phyloP scores from a whole-genome alignment of 1,139 yeast species.

The Pneumocystis murina region DNA sequence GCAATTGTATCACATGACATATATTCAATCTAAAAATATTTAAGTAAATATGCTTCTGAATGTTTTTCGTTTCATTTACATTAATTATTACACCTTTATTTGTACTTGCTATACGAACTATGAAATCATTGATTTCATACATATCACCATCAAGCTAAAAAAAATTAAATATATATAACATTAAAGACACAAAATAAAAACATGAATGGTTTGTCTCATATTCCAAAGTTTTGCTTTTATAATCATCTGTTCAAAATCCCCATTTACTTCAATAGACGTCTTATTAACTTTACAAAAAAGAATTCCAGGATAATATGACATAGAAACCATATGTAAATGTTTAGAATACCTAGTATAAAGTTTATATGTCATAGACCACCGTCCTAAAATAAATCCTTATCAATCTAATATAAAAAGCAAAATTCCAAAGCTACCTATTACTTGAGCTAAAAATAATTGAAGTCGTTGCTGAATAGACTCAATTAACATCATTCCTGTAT shows the following conservation, averaged over 20 bases:
- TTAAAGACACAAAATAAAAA: not conserved
- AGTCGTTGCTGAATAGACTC: not conserved
- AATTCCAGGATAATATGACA: not conserved
- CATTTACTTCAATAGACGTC: not conserved
- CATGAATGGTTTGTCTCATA: not conserved
- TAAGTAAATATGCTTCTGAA: not conserved
- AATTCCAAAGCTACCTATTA: not conserved
- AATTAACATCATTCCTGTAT: not conserved
- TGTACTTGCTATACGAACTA: not conserved
- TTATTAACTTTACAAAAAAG: not conserved
- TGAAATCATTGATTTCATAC: not conserved
- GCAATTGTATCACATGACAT: not conserved
- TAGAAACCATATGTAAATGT: not conserved
- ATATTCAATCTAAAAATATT: not conserved
- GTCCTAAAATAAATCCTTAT: not conserved
- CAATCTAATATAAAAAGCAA: not conserved
- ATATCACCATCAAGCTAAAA: not conserved
- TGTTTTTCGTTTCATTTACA: not conserved
- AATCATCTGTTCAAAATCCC: not conserved
- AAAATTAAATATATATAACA: not conserved
- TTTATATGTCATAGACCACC: not conserved
- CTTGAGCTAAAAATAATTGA: not conserved
- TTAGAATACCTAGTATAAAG: not conserved
- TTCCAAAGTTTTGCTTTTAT: not conserved
- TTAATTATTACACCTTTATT: not conserved